Base-by-base conservation (phyloP, 164 flowering plant genomes). In the Aristolochia contorta region DNA sequence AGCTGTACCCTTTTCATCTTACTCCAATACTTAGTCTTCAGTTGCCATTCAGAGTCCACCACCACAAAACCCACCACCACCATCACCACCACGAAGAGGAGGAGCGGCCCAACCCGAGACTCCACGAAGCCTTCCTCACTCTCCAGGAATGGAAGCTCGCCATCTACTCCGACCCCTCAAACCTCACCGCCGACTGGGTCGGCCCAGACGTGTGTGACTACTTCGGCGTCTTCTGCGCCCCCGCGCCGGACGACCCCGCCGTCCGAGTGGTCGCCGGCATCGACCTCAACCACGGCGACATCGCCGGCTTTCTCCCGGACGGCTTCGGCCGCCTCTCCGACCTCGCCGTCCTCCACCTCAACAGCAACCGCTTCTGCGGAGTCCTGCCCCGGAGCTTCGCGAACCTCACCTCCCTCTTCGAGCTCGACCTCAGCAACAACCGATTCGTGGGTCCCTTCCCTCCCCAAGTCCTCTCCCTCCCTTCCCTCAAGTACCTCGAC, bases 371-470 rank as follows among this genome's bases (percentile, higher is more conserved):
- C 20, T 89, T 89, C 72, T 82, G 86, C 56, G 96, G 96, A 24
- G 77, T 79, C 60, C 60, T 89, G 23, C 96, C 96, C 4, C 58
- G 5, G 51, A 63, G 80, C 33, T 52, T 83, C 2, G 30, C 80
- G 22, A 84, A 77, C 61, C 79, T 88, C 33, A 59, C 80, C 12
- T 80, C 80, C 16, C 82, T 89, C 61, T 78, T 41, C 55, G 96
- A 89, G 78, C 80, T 89, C 47, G 96, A 89, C 64, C 74, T 89
- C 50, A 89, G 96, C 63, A 86, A 82, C 70, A 89, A 89, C 78
- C 58, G 89, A 54, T 84, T 86, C 23, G 84, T 77, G 0, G 94
- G 94, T 12, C 77, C 66, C 27, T 89, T 89, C 41, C 96, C 96
- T 2, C 24, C 51, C 0, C 82, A 79, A 12, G 81, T 85, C 18